Base-by-base conservation (phyloP, 768 basidiomycete species). In the Hirschioporus abietinus region DNA sequence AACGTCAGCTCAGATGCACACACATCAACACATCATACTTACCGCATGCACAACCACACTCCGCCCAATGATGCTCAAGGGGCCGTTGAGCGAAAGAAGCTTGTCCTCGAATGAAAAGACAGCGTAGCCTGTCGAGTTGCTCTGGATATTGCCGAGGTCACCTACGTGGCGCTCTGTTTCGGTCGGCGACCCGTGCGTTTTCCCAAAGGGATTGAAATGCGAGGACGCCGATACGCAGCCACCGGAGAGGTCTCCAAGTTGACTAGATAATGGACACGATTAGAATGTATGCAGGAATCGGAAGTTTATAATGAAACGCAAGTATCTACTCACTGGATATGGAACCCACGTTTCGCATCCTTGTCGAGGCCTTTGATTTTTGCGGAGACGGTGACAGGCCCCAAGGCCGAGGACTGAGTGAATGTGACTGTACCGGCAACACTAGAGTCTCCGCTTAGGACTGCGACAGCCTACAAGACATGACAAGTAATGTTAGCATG, bases 31-130 rank as follows among this genome's bases (percentile, higher is more conserved):
- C 63, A 60, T 63, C 61, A 58, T 34, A 75, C 79, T 66, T 70
- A 88, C 88, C 65, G 83, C 84, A 77, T 94, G 93, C 42, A 95
- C 80, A 0, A 93, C 91, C 64, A 93, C 82, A 60, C 88, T 81
- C 60, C 91, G 90, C 89, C 93, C 92, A 62, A 93, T 67, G 70
- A 93, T 88, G 72, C 86, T 88, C 71, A 78, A 75, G 4, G 83
- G 83, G 3, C 91, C 91, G 68, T 87, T 87, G 66, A 93, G 82
- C 58, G 88, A 86, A 64, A 93, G 84, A 35, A 83, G 67, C 27
- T 73, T 69, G 74, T 93, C 91, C 63, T 82, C 77, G 70, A 93
- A 80, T 20, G 77, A 80, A 74, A 93, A 81, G 10, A 72, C 75
- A 15, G 88, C 89, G 20, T 77, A 78, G 61, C 92, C 93, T 35